Conservation (phyloP, 2,329 filamentous ascomycete species). For the Coniochaeta ligniaria region DNA sequence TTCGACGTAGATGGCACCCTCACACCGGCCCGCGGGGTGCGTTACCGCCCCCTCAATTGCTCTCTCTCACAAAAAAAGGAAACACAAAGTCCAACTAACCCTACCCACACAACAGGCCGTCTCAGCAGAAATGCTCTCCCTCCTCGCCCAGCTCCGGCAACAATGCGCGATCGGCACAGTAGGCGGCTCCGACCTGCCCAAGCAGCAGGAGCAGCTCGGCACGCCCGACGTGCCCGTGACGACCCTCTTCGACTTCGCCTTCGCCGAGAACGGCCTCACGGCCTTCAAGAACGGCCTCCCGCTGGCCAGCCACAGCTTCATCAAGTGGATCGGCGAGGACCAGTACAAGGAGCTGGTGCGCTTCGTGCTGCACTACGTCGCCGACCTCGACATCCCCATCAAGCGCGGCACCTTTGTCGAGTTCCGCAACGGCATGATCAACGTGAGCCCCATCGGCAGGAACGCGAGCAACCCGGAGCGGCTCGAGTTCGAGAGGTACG, state of each 20-base stretch:
- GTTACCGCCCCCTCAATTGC: constrained; percentile 16
- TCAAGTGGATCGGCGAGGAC: constrained; percentile 80
- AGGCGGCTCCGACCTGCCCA: constrained; percentile 82
- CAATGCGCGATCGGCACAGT: constrained; percentile 89
- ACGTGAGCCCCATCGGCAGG: constrained; percentile 74
- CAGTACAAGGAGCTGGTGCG: constrained; percentile 71
- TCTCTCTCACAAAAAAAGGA: neutral
- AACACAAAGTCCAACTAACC: neutral
- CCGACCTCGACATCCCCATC: constrained; percentile 75
- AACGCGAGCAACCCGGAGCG: constrained; percentile 80
- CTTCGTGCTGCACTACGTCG: constrained; percentile 75
- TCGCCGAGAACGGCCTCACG: constrained; percentile 92
- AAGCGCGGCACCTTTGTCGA: constrained; percentile 82
- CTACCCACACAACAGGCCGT: constrained; percentile 40
- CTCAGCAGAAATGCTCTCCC: constrained; percentile 73
- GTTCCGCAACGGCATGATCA: constrained; percentile 90
- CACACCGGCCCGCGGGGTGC: constrained; percentile 71
- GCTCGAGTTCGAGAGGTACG: constrained; percentile 73
- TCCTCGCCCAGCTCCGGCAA: constrained; percentile 74
- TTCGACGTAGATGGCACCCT: constrained; percentile 97
- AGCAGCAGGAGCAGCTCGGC: constrained; percentile 95
- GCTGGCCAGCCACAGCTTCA: constrained; percentile 78
- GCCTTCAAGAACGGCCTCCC: constrained; percentile 76
- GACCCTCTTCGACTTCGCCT: constrained; percentile 93
- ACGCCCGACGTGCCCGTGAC: constrained; percentile 61